phyloP scores from a whole-genome alignment of 192 early-diverging fungal genomes.

The Umbelopsis sp. region DNA sequence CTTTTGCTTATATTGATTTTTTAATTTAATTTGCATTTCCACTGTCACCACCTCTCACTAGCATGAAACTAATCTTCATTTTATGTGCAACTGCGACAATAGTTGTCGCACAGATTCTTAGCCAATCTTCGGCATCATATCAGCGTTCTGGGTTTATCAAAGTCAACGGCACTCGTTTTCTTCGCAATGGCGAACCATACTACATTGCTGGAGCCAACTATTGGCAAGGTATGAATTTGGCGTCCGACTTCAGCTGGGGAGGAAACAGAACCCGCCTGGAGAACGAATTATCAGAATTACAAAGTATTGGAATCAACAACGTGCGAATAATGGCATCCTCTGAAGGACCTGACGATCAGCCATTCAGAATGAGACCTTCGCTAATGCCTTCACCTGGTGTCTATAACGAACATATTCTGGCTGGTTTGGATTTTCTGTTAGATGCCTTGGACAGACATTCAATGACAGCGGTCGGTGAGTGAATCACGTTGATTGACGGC shows the following conservation, averaged over 20 bases:
- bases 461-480: constrained; percentile 56
- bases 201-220: constrained; percentile 64
- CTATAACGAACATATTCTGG: constrained; percentile 58
- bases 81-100: not conserved
- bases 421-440: constrained; percentile 66
- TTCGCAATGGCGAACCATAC: constrained; percentile 33
- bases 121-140: not conserved
- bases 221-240: constrained; percentile 78
- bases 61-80: not conserved
- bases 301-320: constrained; percentile 55
- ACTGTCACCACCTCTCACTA: too few relatives aligned
- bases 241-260: constrained; percentile 39
- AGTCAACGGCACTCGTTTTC: constrained; percentile 43
- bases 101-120: not conserved
- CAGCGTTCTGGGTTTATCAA: constrained; percentile 37
- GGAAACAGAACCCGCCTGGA: constrained; percentile 56
- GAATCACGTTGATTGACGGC: not conserved
- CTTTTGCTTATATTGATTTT: too few relatives aligned
- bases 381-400: constrained; percentile 54
- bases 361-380: constrained; percentile 58
- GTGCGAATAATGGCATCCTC: constrained; percentile 62
- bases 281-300: constrained; percentile 49
- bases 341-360: constrained; percentile 59
- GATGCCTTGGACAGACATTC: constrained; percentile 51
- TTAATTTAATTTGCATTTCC: too few relatives aligned